phyloP scores from a whole-genome alignment of 352 stramenopile species.

The Globisporangium mamillatum region DNA sequence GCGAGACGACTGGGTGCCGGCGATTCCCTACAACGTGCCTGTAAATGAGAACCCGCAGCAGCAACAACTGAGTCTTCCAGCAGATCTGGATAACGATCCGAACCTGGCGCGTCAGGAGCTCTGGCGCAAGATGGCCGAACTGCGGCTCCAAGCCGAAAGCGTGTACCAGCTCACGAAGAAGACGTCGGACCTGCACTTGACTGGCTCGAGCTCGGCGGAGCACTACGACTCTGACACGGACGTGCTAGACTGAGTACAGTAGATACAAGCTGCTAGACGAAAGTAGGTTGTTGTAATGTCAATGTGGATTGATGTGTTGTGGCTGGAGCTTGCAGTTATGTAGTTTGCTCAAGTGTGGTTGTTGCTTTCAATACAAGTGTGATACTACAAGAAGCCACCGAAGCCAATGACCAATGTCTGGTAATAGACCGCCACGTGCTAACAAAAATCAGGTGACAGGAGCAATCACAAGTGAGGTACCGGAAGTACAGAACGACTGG shows the following conservation, averaged over 20 bases:
- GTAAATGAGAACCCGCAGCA: background rate
- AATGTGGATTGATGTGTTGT: background rate
- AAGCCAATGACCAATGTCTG: too few relatives aligned
- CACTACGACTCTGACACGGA: slow-evolving; percentile 12
- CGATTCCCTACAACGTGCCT: slow-evolving; percentile 1
- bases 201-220: slow-evolving; percentile 1
- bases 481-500: too few relatives aligned
- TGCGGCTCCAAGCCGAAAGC: slow-evolving; percentile 50
- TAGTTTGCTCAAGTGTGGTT: background rate
- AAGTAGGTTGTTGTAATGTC: background rate
- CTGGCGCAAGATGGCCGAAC: slow-evolving; percentile 48
- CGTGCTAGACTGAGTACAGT: background rate
- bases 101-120: slow-evolving; percentile 24
- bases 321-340: background rate
- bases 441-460: too few relatives aligned
- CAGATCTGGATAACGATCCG: background rate
- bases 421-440: too few relatives aligned
- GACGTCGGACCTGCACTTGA: slow-evolving; percentile 16
- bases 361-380: background rate
- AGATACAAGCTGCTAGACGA: background rate
- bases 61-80: background rate
- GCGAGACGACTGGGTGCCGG: background rate
- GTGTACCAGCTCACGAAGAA: slow-evolving; percentile 58
- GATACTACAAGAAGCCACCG: too few relatives aligned
- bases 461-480: too few relatives aligned